Evolutionary conservation across 176 grass and related monocot species (phyloP), one percentile per base, ranked within the genome.

Genomic region (Microstegium vimineum): DNA sequence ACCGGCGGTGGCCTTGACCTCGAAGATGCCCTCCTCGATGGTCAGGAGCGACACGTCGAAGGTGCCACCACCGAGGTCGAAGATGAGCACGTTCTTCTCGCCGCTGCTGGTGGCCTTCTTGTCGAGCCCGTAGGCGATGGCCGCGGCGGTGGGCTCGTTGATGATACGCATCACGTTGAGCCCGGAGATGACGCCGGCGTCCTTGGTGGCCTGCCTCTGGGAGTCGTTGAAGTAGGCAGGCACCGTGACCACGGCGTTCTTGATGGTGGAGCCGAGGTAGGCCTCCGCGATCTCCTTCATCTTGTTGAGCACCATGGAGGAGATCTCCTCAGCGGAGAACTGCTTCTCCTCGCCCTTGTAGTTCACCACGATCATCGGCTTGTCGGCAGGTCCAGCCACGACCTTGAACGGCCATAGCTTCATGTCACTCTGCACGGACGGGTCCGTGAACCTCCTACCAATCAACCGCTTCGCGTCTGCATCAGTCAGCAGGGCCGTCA

Each of bases 21-120:
- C 94, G 42, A 97, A 97, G 84, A 97, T 97, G 35, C 94, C 91
- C 91, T 97, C 94, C 83, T 97, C 94, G n/a, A 97, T 97, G 60
- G 94, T 97, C 63, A 97, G 85, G 71, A 97, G 87, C 0, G 94
- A 97, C 43, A 97, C 94, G 69, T 97, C 94, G 6, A 97, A 94
- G 31, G 94, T 97, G 45, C 94, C 94, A 7, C 94, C 94, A 0
- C 94, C 94, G 52, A 97, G 88, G 46, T 97, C 94, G 73, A 97
- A 97, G 87, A 97, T 97, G 70, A 97, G 87, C 46, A 97, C 94
- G 43, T 97, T 97, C 89, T 97, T 97, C 91, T 97, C 94, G 3
- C 94, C 94, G 41, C 62, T 87, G 71, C 89, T 94, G 85, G 65
- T 90, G 77, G 86, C 47, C 79, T 86, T 98, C 87, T 91, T 98